These are phyloP conservation scores for Neopestalotiopsis clavispora DNA, from an alignment of 2,329 filamentous ascomycete species.

Conservation along the genomic window DNA sequence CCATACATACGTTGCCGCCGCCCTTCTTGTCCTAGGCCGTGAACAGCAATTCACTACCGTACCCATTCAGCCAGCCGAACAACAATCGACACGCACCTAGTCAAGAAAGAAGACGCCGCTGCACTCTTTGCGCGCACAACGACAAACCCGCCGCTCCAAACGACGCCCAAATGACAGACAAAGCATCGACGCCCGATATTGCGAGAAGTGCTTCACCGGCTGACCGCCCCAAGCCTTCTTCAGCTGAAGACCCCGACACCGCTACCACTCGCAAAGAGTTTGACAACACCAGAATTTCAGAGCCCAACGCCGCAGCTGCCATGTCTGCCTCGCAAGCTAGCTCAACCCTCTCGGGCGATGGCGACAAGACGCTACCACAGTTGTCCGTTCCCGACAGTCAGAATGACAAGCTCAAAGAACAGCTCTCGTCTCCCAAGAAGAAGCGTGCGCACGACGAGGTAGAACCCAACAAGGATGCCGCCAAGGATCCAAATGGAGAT, in stretches of 20 bases:
- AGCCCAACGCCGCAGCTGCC: slow-evolving; percentile 36
- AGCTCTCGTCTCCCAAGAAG: slow-evolving; percentile 67
- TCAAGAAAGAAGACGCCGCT: no score
- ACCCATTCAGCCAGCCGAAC: not conserved
- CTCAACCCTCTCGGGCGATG: slow-evolving; percentile 40
- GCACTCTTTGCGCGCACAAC: not conserved
- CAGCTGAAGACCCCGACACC: slow-evolving; percentile 64
- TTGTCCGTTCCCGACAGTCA: slow-evolving; percentile 19
- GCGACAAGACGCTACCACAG: slow-evolving; percentile 24
- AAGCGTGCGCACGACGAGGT: slow-evolving; percentile 66
- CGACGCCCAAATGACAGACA: slow-evolving; percentile 9
- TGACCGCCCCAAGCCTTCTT: slow-evolving; percentile 20
- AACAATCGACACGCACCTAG: not conserved
- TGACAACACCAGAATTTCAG: slow-evolving; percentile 67
- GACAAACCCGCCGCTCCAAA: not conserved
- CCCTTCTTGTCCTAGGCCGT: not conserved
- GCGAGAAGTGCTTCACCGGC: slow-evolving; percentile 33
- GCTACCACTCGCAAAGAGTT: slow-evolving; percentile 68
- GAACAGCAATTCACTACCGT: not conserved
- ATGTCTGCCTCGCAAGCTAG: slow-evolving; percentile 27
- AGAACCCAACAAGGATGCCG: slow-evolving; percentile 50
- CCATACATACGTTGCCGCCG: not conserved
- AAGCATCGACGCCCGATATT: slow-evolving; percentile 2
- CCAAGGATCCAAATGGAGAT: slow-evolving; percentile 40
- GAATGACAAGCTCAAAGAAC: slow-evolving; percentile 50